Base-by-base conservation (phyloP, 2,329 filamentous ascomycete species). In the Kalmusia sp. region DNA sequence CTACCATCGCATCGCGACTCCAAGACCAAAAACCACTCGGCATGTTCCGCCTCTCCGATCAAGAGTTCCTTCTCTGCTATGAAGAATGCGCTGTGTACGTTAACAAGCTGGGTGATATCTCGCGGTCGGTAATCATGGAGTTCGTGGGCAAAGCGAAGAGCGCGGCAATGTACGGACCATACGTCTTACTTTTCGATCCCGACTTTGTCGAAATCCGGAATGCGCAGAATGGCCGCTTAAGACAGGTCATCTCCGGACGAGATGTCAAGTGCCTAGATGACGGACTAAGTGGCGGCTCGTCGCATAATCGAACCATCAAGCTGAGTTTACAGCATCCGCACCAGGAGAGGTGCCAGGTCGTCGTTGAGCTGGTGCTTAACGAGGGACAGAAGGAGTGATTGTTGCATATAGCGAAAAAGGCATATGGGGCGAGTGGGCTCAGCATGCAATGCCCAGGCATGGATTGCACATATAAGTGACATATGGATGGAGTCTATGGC, bases 201-300 rank as follows among this genome's bases (percentile, higher is more conserved):
- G 93, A 98, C 74, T 99, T 98, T 64, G 92, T 99, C 41, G 95
- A 99, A 78, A 92, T 99, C 48, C 86, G 95, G 49, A 98, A 99
- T 67, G 95, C 95, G 15, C 92, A 97, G 79, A 98, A 98, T 68
- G 95, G 95, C 0, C 85, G 96, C 17, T 75, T 99, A 58, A 85
- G 95, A 65, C 95, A 99, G 78, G 95, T 99, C 53, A 96, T 99
- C 63, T 89, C 92, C 0, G 95, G 95, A 0, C 83, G 91, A 57
- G 93, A 97, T 68, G 92, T 99, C 43, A 88, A 90, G 59, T 92
- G 93, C 64, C 82, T 99, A 8, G 96, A 99, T 72, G 92, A 96
- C 68, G 68, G 69, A 53, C 50, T 71, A 45, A 63, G 62, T 54
- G 61, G 79, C 65, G 67, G 77, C 38, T 69, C 67, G 15, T 54